phyloP scores from a whole-genome alignment of 2,329 filamentous ascomycete genomes.

The Trichoderma citrinoviride region DNA sequence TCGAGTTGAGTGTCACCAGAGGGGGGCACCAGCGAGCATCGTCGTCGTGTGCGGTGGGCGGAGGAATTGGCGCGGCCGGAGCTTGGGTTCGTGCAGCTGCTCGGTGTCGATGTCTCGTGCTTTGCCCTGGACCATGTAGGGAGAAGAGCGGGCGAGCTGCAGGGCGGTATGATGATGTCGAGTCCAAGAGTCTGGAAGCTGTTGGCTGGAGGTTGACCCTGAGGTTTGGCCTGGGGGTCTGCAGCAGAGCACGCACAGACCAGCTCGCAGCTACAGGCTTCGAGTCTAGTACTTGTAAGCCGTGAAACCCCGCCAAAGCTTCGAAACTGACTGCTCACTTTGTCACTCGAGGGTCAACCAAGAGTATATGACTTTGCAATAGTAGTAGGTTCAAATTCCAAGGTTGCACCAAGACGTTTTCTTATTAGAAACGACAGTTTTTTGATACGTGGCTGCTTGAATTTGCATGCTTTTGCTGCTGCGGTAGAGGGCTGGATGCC shows the following conservation, averaged over 20 bases:
- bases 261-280: background rate
- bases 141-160: too few relatives aligned
- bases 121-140: too few relatives aligned
- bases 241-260: constrained; percentile 16
- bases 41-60: constrained; percentile 14
- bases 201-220: background rate
- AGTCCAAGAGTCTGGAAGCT: background rate
- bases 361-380: background rate
- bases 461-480: too few relatives aligned
- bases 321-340: background rate
- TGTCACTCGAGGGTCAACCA: too few relatives aligned
- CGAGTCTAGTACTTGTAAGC: background rate
- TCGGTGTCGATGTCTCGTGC: background rate
- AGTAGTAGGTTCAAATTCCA: too few relatives aligned
- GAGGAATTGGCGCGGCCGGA: background rate
- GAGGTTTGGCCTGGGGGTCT: background rate
- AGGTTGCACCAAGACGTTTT: too few relatives aligned
- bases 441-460: too few relatives aligned
- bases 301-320: constrained; percentile 1
- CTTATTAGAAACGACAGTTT: too few relatives aligned
- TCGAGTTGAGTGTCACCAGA: constrained; percentile 20
- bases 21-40: constrained; percentile 23
- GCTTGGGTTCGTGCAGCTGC: background rate
- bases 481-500: too few relatives aligned
- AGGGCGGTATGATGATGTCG: too few relatives aligned